Base-by-base conservation (phyloP, 2,329 filamentous ascomycete species). In the Chalara sp. region DNA sequence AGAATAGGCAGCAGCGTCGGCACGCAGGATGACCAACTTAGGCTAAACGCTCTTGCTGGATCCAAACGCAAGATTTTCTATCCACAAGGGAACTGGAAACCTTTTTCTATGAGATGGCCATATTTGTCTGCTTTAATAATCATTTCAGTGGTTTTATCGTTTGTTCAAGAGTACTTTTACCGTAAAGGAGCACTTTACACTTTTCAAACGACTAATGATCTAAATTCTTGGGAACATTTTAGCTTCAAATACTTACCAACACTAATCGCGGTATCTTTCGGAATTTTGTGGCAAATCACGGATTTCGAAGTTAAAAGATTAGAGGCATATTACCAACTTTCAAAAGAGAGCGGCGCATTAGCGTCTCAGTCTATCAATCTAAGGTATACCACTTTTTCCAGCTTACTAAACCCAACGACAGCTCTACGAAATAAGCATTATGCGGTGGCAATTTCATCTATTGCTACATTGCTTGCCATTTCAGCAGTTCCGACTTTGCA, bases 401-500 rank as follows among this genome's bases (percentile, higher is more conserved):
- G 76, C 59, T 80, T 86, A 60, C 67, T 84, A 40, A 75, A 83
- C 2, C 86, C 86, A 0, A 65, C 88, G 4, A 73, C 76, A 44
- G 84, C 85, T 1, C 60, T 87, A 3, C 72, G 72, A 53, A 76
- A 79, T 55, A 75, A 74, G 43, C 86, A 89, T 59, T 86, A 83
- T 62, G 83, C 85, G 0, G 85, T 89, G 5, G 78, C 78, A 0
- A 70, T 84, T 11, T 87, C 83, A 0, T 86, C 84, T 0, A 56
- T 86, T 6, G 79, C 80, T 0, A 83, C 82, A 1, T 67, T 84
- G 5, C 68, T 89, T 45, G 83, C 85, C 11, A 79, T 85, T 42
- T 85, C 83, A 7, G 66, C 87, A 5, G 81, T 87, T 4, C 86
- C 86, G 1, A 85, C 85, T 0, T 72, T 87, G 33, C 80, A 84